Evolutionary conservation across 768 basidiomycete genomes (phyloP), one percentile per base, ranked within the genome.

Genomic region (Lepiota subincarnata): DNA sequence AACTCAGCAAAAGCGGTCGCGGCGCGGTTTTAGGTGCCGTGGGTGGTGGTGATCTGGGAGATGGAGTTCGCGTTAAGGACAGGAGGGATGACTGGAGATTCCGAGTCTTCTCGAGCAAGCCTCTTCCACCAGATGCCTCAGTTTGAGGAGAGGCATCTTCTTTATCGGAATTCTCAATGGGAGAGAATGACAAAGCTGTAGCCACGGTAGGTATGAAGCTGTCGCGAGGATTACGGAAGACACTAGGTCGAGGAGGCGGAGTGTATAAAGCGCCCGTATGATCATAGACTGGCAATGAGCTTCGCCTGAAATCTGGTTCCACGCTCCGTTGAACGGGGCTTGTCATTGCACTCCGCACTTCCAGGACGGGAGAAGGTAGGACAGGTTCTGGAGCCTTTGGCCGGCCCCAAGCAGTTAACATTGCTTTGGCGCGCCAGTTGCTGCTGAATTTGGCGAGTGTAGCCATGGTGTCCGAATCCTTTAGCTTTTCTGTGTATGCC

Each of bases 401-500:
- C 26, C 61, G 58, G 24, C 70, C 65, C 78, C 77, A 78, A 20
- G 71, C 58, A n/a, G 70, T 70, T 50, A 77, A 59, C 41, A 84
- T 60, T 13, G 84, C 82, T 58, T 75, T 84, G 16, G 86, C 87
- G 16, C 81, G 78, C 84, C 84, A 87, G 57, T 90, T 90, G 20
- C 79, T 86, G 66, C 87, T 83, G 50, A 78, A 82, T 68, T 89
- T 92, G 1, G 89, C 74, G 13, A 90, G 67, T 1, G 79, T 74
- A 11, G 89, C 89, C 35, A 82, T 73, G 1, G 87, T 70, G 61
- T 90, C 86, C 1, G 87, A 88, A 49, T 87, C 83, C 62, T 79
- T 84, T 12, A 91, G 62, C 62, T 83, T 88, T 59, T 81, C 86
- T 0, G 89, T 85, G 62, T 90, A 91, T 34, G 68, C 65, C 87